phyloP scores from a whole-genome alignment of 2,329 filamentous ascomycete species.

The Pseudocercospora musae region DNA sequence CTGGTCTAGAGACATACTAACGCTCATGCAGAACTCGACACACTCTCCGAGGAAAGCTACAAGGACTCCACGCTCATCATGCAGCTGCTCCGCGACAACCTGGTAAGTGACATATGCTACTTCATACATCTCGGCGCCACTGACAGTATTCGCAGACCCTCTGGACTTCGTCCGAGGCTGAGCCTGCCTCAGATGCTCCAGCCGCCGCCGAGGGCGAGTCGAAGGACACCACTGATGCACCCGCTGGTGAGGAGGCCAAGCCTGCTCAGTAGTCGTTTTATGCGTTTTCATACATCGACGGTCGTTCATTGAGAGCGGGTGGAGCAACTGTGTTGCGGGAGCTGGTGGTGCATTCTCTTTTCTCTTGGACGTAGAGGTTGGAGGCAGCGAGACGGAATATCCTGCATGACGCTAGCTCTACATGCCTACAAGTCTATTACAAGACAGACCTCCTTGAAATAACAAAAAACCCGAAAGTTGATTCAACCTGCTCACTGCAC shows the following conservation, averaged over 20 bases:
- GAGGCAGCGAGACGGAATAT: constrained; percentile 21
- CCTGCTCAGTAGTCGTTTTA: constrained; percentile 39
- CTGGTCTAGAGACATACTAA: constrained; percentile 6
- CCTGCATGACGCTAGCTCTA: constrained; percentile 24
- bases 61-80: constrained; percentile 98
- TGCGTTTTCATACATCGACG: constrained; percentile 24
- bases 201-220: constrained; percentile 50
- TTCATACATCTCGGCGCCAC: constrained; percentile 21
- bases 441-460: constrained; percentile 19
- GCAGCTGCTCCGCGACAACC: constrained; percentile 96
- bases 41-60: constrained; percentile 97
- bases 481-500: constrained; percentile 6
- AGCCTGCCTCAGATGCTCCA: constrained; percentile 60
- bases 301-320: constrained; percentile 24
- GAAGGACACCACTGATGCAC: constrained; percentile 54
- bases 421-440: constrained; percentile 17
- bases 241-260: constrained; percentile 52
- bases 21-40: constrained; percentile 72
- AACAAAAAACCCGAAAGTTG: constrained; percentile 20
- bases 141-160: constrained; percentile 64
- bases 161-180: constrained; percentile 98
- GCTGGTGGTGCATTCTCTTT: constrained; percentile 24
- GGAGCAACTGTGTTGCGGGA: constrained; percentile 23
- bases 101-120: constrained; percentile 53
- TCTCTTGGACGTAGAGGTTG: constrained; percentile 28